Evolutionary conservation across 805 yeast genomes (phyloP).

Genomic region (Ogataea dorogensis): DNA sequence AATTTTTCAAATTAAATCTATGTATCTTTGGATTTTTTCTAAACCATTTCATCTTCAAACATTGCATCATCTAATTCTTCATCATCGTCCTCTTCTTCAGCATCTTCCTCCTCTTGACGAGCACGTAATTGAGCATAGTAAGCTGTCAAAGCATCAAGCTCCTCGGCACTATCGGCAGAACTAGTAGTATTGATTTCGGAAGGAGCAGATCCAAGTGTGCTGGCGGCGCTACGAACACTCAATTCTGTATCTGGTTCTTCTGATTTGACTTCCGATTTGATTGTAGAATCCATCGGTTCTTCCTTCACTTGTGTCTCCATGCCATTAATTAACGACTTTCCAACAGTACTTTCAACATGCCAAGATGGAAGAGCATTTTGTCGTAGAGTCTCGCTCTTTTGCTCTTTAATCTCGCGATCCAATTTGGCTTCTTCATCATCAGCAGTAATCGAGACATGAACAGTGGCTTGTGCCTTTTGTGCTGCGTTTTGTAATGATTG

Average conservation of each 20-base stretch:
- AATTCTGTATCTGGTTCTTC: constrained; percentile 12
- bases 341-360: constrained; percentile 92
- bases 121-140: constrained; percentile 77
- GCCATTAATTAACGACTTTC: constrained; percentile 56
- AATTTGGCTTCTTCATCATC: constrained; percentile 70
- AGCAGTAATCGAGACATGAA: constrained; percentile 87
- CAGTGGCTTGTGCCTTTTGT: constrained; percentile 68
- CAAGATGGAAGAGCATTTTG: constrained; percentile 97
- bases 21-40: not conserved
- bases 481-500: constrained; percentile 35
- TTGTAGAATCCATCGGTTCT: constrained; percentile 22
- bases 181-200: constrained; percentile 19
- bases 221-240: constrained; percentile 5
- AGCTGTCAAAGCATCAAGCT: constrained; percentile 68
- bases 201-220: constrained; percentile 10
- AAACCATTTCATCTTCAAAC: constrained; percentile 15
- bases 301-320: constrained; percentile 45
- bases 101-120: constrained; percentile 59
- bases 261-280: constrained; percentile 17
- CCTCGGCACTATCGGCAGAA: constrained; percentile 55
- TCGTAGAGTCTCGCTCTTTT: constrained; percentile 66
- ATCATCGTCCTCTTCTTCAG: constrained; percentile 40
- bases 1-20: constrained; percentile 2
- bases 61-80: constrained; percentile 31
- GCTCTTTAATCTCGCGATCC: constrained; percentile 64